Conservation (phyloP, 345 rosid species). For the Combretum micranthum region DNA sequence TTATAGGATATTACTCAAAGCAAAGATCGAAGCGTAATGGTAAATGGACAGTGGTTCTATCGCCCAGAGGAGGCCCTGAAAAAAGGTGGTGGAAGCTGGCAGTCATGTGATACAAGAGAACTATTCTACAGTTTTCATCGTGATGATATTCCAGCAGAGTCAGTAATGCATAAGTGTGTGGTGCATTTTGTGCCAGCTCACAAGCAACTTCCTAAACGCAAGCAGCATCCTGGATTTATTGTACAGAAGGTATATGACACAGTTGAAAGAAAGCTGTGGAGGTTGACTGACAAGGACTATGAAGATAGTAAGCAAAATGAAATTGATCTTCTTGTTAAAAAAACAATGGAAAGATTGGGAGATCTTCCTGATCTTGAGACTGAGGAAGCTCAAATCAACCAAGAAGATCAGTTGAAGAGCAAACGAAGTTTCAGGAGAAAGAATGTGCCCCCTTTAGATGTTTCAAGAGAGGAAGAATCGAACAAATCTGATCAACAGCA, state of each 20-base stretch:
- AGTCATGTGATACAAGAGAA: slow-evolving; percentile 74
- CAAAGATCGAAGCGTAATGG: slow-evolving; percentile 57
- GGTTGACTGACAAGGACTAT: slow-evolving; percentile 68
- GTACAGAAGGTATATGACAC: slow-evolving; percentile 81
- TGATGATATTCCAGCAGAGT: slow-evolving; percentile 93
- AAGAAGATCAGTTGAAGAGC: slow-evolving; percentile 37
- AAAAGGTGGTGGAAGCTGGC: slow-evolving; percentile 96
- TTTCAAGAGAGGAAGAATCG: slow-evolving; percentile 63
- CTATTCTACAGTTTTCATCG: slow-evolving; percentile 93
- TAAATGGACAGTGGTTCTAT: slow-evolving; percentile 96
- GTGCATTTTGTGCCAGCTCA: slow-evolving; percentile 87
- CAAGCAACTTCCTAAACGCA: slow-evolving; percentile 80
- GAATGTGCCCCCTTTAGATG: slow-evolving; percentile 62
- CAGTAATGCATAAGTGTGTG: slow-evolving; percentile 96
- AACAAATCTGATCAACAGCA: slow-evolving; percentile 33
- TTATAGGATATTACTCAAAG: slow-evolving; percentile 71
- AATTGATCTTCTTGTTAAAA: slow-evolving; percentile 72
- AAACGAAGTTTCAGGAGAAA: slow-evolving; percentile 37
- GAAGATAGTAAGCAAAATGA: slow-evolving; percentile 68
- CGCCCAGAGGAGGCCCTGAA: slow-evolving; percentile 96
- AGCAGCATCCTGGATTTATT: slow-evolving; percentile 84
- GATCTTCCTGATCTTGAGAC: slow-evolving; percentile 62
- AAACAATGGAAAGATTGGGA: slow-evolving; percentile 55
- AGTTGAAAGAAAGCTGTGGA: slow-evolving; percentile 56
- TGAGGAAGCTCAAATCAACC: slow-evolving; percentile 37